These are phyloP conservation scores for Sphaerulina musiva DNA, from an alignment of 2,329 filamentous ascomycete species.

Conservation along the genomic window DNA sequence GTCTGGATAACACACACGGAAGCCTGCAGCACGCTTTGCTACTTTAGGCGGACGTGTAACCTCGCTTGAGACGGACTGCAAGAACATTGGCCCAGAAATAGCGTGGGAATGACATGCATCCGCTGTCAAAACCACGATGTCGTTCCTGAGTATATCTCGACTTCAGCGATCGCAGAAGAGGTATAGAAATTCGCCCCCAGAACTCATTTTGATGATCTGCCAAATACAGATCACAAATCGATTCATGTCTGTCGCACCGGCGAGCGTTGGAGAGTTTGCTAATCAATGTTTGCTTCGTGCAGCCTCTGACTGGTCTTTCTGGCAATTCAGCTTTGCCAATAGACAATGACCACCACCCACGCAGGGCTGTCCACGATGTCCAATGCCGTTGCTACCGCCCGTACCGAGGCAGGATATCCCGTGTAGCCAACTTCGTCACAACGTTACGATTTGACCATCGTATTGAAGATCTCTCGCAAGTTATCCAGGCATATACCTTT, in stretches of 20 bases:
- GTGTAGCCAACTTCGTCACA: no score
- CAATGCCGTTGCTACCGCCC: not conserved
- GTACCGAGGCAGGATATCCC: not conserved
- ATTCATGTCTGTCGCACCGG: not conserved
- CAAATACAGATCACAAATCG: conserved; percentile 1
- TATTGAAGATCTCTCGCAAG: no score
- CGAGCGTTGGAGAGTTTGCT: conserved; percentile 7
- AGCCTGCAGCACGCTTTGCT: conserved; percentile 6
- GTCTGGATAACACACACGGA: conserved; percentile 5
- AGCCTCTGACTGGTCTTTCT: conserved; percentile 7
- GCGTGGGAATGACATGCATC: conserved; percentile 7
- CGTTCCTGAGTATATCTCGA: conserved; percentile 9
- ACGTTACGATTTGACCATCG: no score
- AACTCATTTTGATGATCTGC: not conserved
- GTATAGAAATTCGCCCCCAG: not conserved
- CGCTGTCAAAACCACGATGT: conserved; percentile 14
- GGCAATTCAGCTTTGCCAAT: not conserved
- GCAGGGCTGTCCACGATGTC: not conserved
- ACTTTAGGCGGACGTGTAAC: not conserved
- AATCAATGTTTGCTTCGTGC: conserved; percentile 11
- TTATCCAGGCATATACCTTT: no score
- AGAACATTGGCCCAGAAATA: conserved; percentile 4
- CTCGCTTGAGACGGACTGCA: conserved; percentile 5
- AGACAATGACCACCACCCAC: not conserved
- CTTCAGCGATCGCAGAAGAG: not conserved